Evolutionary conservation across 2,329 filamentous ascomycete genomes (phyloP), one percentile per base, ranked within the genome.

Genomic region (Colletotrichum costaricense): DNA sequence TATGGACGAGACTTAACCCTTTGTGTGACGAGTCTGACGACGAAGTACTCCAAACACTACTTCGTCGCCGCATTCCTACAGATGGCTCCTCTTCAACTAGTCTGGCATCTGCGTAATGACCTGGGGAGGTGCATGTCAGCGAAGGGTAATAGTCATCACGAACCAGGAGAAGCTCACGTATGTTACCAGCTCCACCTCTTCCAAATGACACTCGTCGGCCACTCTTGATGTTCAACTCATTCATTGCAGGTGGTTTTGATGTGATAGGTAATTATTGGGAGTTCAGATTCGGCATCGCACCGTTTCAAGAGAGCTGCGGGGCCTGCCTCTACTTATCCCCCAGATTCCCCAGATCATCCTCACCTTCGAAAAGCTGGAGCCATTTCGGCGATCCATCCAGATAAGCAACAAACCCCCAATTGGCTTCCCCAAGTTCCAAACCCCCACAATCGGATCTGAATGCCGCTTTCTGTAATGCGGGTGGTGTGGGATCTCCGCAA

Each of bases 141-240:
- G 8, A 16, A 46, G 7, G 19, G 9, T n/a, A 9, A 12, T 1
- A 8, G 14, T 24, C 49, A 16, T 24, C 28, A 33, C 12, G 8
- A 11, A 16, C 2, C 4, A 63, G 14, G 14, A 30, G 16, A 52
- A 35, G 35, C 65, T n/a, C 56, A 69, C 69, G 65, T 54, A 69
- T 72, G 22, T 72, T 72, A 6, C 59, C 69, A 8, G 65, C 65
- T n/a, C 65, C 69, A 5, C 69, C 65, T 38, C 58, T 63, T 2
- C 59, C 69, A 16, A 64, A 69, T 5, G 65, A 72, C 3, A 63
- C 38, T 11, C 58, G 65, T 5, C 69, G 65, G 3, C 56, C 66
- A 9, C 69, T 69, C 22, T 57, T 52, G 26, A 72, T 58, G 14
- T 72, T 63, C 16, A 24, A 8, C 46, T 33, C 65, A 42, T 69